Evolutionary conservation across 1,139 yeast species (phyloP), one percentile per base, ranked within the genome.

Genomic region (Geotrichum restrictum): DNA sequence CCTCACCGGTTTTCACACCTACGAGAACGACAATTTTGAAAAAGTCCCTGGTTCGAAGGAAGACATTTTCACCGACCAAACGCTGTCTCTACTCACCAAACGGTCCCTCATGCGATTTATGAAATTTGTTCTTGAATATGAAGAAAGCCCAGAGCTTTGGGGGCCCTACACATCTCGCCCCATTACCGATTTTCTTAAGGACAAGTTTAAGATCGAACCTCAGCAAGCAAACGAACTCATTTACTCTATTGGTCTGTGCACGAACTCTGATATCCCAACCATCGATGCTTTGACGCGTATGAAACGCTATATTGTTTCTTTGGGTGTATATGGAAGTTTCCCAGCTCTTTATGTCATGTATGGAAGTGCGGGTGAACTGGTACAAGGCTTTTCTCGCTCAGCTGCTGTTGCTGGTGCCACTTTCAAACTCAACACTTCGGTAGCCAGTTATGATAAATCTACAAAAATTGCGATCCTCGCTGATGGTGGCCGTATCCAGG

Each of bases 341-440:
- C 97, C 98, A 1, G 94, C 88, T 21, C 76, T 93, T 73, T 84
- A 85, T 62, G 87, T 95, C 56, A 91, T 88, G 74, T 93, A 84
- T 69, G 98, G 98, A 54, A 95, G 96, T 1, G 94, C 96, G 0
- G 97, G 98, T 47, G 99, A 93, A 70, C 75, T 93, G 33, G 83
- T 96, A 6, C 99, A 93, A 72, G 99, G 97, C 1, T 93, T 93
- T 68, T 91, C 98, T 70, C 79, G 99, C 60, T 85, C 95, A 56
- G 98, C 98, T 3, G 98, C 99, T 13, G 98, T 93, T 57, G 98
- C 95, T 31, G 98, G 98, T 55, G 87, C 97, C 54, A 88, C 95
- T 38, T 93, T 91, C 71, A 89, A 89, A 70, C 76, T 93, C 54
- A 81, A 84, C 65, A 83, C 94, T 18, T 69, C 76, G 46, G 70